A percentile compares a stretch with the other conserved stretches of the same genome.
These are phyloP conservation scores for Diplocarpon mali DNA, from an alignment of 2,329 filamentous ascomycete species.

Conservation along the genomic window DNA sequence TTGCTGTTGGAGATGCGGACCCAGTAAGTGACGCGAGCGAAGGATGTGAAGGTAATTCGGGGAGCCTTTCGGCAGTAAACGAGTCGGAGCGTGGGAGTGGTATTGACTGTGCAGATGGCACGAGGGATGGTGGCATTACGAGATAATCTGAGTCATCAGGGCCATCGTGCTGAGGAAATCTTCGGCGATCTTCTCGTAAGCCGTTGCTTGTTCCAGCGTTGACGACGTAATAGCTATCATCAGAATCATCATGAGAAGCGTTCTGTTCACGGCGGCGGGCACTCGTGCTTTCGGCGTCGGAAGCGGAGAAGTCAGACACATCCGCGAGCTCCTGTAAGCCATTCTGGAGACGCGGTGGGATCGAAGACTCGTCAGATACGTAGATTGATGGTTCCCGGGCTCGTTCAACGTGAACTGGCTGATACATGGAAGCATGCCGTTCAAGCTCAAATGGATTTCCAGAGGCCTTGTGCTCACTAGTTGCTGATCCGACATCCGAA, in stretches of 20 bases:
- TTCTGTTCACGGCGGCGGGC: background rate
- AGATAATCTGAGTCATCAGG: conserved; percentile 15
- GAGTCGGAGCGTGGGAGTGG: background rate
- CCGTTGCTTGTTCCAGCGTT: background rate
- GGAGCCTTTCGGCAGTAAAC: background rate
- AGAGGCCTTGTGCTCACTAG: conserved; percentile 41
- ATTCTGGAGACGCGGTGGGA: conserved; percentile 25
- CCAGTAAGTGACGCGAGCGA: conserved; percentile 20
- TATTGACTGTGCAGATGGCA: background rate
- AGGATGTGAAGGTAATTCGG: conserved; percentile 13
- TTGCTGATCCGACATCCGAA: conserved; percentile 34
- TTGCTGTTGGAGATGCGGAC: conserved; percentile 18
- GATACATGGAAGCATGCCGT: conserved; percentile 47
- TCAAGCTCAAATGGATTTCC: conserved; percentile 53
- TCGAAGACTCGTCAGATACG: conserved; percentile 46
- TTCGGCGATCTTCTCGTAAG: background rate
- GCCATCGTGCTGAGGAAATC: conserved; percentile 9
- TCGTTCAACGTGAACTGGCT: conserved; percentile 24
- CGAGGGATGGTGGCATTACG: conserved; percentile 14
- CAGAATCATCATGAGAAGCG: conserved; percentile 1
- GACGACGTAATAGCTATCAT: conserved; percentile 5
- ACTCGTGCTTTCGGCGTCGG: conserved; percentile 18
- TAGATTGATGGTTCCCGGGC: conserved; percentile 35
- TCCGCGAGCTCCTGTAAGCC: conserved; percentile 19
- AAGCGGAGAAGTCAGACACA: conserved; percentile 24